Percentiles rank a stretch among this genome's conserved stretches.
Evolutionary conservation across 2,329 filamentous ascomycete species (phyloP).

Genomic region (Phyllosticta paracitricarpa): DNA sequence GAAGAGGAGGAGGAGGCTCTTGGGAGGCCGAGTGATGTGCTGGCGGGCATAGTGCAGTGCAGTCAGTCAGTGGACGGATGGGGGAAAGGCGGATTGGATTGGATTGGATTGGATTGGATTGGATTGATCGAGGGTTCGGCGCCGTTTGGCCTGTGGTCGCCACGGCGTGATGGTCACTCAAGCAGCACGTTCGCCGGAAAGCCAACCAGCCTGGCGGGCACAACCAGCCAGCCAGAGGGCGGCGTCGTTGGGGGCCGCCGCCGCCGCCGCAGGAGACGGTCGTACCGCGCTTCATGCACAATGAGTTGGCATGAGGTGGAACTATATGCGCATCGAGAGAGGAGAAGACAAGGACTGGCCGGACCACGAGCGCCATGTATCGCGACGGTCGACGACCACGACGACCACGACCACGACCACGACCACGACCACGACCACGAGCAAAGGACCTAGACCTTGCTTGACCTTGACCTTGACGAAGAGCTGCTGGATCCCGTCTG

Average conservation of each 20-base stretch:
- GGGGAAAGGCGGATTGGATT: slow-evolving; percentile 3
- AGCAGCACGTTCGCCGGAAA: slow-evolving; percentile 4
- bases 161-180: background rate
- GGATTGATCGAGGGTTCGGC: slow-evolving; percentile 5
- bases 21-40: slow-evolving; percentile 57
- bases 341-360: background rate
- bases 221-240: background rate
- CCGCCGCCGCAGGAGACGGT: background rate
- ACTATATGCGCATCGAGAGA: slow-evolving; percentile 15
- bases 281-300: slow-evolving; percentile 11
- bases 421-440: background rate
- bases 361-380: background rate
- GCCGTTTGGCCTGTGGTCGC: background rate
- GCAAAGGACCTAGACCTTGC: background rate
- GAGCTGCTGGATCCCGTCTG: background rate
- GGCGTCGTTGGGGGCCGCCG: too few relatives aligned
- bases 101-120: background rate
- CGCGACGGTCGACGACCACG: background rate
- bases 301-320: slow-evolving; percentile 28
- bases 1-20: slow-evolving; percentile 25
- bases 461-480: background rate
- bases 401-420: background rate
- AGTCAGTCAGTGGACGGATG: slow-evolving; percentile 37
- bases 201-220: background rate
- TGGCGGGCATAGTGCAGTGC: slow-evolving; percentile 61